Percentiles rank a stretch among this genome's conserved stretches.
Evolutionary conservation across 2,329 filamentous ascomycete genomes (phyloP).

Genomic region (Curvularia sp.): DNA sequence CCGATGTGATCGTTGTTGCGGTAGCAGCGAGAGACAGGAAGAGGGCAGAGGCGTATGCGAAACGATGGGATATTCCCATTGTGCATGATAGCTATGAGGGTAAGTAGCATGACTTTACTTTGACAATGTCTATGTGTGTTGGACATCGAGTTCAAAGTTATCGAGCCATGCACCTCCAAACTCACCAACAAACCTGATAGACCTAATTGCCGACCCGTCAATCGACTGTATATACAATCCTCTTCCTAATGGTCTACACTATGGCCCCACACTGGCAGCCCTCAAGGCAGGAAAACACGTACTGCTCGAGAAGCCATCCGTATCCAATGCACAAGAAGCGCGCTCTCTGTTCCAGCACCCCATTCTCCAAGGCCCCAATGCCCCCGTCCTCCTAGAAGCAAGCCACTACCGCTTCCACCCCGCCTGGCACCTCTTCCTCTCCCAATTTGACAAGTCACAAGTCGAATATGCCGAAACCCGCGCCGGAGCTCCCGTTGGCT

Average conservation of each 20-base stretch:
- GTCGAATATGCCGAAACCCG: conserved; percentile 45
- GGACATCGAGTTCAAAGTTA: too few relatives aligned
- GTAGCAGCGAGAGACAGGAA: conserved; percentile 60
- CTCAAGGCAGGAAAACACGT: conserved; percentile 55
- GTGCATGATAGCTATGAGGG: conserved; percentile 60
- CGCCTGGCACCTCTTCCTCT: conserved; percentile 47
- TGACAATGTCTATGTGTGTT: neutral
- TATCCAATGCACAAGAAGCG: conserved; percentile 53
- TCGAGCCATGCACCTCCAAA: neutral
- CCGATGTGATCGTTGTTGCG: conserved; percentile 61
- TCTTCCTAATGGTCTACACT: conserved; percentile 55
- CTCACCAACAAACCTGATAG: conserved; percentile 16
- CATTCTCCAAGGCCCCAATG: conserved; percentile 44
- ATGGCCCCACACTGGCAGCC: conserved; percentile 52
- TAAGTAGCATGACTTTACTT: conserved; percentile 24
- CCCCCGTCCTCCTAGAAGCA: conserved; percentile 55
- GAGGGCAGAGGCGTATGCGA: conserved; percentile 59
- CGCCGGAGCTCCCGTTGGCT: conserved; percentile 33
- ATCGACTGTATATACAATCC: conserved; percentile 56
- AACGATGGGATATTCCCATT: conserved; percentile 60
- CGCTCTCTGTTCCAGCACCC: conserved; percentile 49
- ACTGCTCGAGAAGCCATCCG: conserved; percentile 57
- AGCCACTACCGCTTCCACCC: conserved; percentile 56
- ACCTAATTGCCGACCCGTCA: conserved; percentile 49
- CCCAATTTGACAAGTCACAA: conserved; percentile 44